Evolutionary conservation across 1,284 basidiomycete genomes (phyloP), one percentile per base, ranked within the genome.

Genomic region (Prillingera fragicola): DNA sequence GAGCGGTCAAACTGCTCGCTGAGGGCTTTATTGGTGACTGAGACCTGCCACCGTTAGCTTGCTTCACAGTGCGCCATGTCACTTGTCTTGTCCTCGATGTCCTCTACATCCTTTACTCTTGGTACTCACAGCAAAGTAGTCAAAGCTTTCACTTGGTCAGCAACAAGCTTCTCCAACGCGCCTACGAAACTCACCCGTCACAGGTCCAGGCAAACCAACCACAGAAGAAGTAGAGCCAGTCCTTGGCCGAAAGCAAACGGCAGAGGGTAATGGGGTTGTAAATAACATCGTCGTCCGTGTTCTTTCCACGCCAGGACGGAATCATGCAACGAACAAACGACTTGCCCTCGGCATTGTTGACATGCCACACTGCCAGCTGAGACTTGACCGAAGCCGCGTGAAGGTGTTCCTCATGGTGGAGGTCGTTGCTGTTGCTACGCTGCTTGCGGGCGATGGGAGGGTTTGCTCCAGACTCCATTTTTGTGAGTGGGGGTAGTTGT

Each of bases 181-280:
- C 6, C 21, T 22, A 14, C 7, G 28, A 2, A 10, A 41, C 42
- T 42, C 23, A 50, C 18, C 51, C 59, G 34, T 56, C 55, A 33
- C 66, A 71, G 6, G 67, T 81, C 81, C 82, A 83, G 14, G 76
- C 75, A 61, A 83, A 80, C 57, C 80, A 77, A 4, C 76, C 71
- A 25, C 72, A 71, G 55, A 73, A 71, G 65, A 79, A 78, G 41
- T 75, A 67, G 3, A 72, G 62, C 75, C 76, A 78, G 48, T 76
- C 65, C 62, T 71, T 74, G 4, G 67, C 68, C n/a, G 76, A 60
- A 24, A 74, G 63, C 43, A 68, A 64, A 25, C 64, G 55, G 43
- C 75, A 26, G 18, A 72, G 52, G 43, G 60, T 65, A 58, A 72
- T 59, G 3, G 69, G 63, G 54, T 73, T 72, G 48, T 60, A 59